Evolutionary conservation across 768 basidiomycete species (phyloP).

Genomic region (Mycena chlorophos): DNA sequence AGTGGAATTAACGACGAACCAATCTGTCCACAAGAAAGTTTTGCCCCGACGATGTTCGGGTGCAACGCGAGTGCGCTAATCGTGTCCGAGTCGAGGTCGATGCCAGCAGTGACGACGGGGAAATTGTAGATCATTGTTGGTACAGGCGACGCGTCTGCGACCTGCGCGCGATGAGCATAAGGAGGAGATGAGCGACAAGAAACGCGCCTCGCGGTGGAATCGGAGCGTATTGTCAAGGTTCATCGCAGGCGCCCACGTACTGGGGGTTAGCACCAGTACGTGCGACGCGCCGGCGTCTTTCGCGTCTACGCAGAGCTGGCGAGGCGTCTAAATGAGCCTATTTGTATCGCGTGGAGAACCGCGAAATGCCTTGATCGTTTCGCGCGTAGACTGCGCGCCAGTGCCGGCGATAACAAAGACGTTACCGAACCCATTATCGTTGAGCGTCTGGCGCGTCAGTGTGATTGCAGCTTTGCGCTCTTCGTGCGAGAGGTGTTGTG

Average conservation of each 20-base stretch:
- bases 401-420: slow-evolving; percentile 80
- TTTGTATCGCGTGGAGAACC: neutral
- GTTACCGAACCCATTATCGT: slow-evolving; percentile 67
- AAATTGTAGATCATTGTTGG: slow-evolving; percentile 78
- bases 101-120: slow-evolving; percentile 75
- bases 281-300: slow-evolving; percentile 82
- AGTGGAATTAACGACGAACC: slow-evolving; percentile 34
- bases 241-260: slow-evolving; percentile 70
- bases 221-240: slow-evolving; percentile 58
- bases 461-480: slow-evolving; percentile 66
- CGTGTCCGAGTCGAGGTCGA: slow-evolving; percentile 81
- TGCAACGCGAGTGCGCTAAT: slow-evolving; percentile 68
- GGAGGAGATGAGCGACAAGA: neutral
- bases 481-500: slow-evolving; percentile 71
- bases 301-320: slow-evolving; percentile 63
- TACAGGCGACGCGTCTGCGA: slow-evolving; percentile 12
- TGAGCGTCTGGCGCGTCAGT: slow-evolving; percentile 68
- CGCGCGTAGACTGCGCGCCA: slow-evolving; percentile 76
- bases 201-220: slow-evolving; percentile 62
- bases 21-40: slow-evolving; percentile 82
- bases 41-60: slow-evolving; percentile 84
- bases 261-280: slow-evolving; percentile 73
- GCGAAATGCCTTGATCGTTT: slow-evolving; percentile 49
- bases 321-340: slow-evolving; percentile 28
- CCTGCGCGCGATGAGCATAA: slow-evolving; percentile 19